Base-by-base conservation (phyloP, 768 basidiomycete species). In the Panus rudis region DNA sequence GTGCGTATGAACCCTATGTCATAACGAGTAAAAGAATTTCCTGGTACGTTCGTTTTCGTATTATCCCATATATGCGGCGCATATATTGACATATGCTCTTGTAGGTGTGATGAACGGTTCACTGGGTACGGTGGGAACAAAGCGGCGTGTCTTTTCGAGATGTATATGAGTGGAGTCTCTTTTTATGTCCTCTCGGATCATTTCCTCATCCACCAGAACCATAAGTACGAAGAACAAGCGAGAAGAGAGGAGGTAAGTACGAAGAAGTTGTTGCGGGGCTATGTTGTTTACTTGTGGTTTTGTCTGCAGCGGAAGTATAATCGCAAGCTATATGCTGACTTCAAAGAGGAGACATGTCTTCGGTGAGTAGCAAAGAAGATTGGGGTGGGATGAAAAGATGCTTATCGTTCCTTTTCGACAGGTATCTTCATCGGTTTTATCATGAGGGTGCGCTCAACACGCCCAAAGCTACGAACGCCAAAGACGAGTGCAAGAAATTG, bases 101-200 rank as follows among this genome's bases (percentile, higher is more conserved):
- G 23, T 47, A 90, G 88, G 88, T 92, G 90, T 54, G 89, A 92
- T 53, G 89, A 92, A 58, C 76, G 89, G 25, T 93, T 93, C 55
- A 73, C 91, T 35, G 91, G 91, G 2, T 92, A 92, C 59, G 91
- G 91, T 4, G 88, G 81, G 2, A 93, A 93, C 69, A 93, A 93
- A 61, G 91, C 91, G 2, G 90, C 92, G 8, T 92, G 91, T 57
- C 70, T 92, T 27, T 92, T 84, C 57, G 91, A 91, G 60, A 87
- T 93, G 78, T 90, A 89, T 63, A 67, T 93, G 6, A 81, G 87
- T 11, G 91, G 91, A 3, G 75, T 91, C 28, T 80, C 80, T 19
- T 92, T 79, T 62, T 88, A 82, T 57, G 86, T 93, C 21, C 73
- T 92, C 11, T 69, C 82, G 10, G 88, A 92, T 59, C 88, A 93